phyloP scores from a whole-genome alignment of 2,329 filamentous ascomycete species.

The Verticillium nonalfalfae region DNA sequence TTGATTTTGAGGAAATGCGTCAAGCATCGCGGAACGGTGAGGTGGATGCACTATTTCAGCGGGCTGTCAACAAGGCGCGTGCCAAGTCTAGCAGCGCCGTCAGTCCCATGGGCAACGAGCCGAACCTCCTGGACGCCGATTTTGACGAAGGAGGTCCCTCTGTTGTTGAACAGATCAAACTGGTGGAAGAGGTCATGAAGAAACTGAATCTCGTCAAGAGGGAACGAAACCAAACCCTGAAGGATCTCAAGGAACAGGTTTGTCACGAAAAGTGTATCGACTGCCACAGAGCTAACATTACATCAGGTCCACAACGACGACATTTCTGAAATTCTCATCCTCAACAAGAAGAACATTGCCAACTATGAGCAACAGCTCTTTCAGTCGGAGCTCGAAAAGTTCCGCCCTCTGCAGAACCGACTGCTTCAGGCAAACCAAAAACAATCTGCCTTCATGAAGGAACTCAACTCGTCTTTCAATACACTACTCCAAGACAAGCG shows the following conservation, averaged over 20 bases:
- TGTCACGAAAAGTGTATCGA: constrained; percentile 13
- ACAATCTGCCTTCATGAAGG: constrained; percentile 89
- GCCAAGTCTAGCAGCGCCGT: constrained; percentile 54
- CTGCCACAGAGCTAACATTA: constrained; percentile 13
- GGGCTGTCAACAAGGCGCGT: constrained; percentile 74
- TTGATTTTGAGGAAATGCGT: constrained; percentile 93
- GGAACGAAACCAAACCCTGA: constrained; percentile 85
- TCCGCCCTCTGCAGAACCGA: constrained; percentile 84
- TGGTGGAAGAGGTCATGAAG: constrained; percentile 84
- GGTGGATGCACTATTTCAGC: constrained; percentile 82
- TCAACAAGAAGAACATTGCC: constrained; percentile 95
- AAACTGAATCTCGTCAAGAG: constrained; percentile 89
- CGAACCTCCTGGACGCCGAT: constrained; percentile 84
- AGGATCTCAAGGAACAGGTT: constrained; percentile 97
- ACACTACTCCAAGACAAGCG: constrained; percentile 87
- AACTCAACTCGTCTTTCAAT: constrained; percentile 82
- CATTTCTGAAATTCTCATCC: constrained; percentile 91
- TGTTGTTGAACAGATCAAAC: constrained; percentile 82
- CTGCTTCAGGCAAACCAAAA: constrained; percentile 93
- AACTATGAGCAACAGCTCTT: constrained; percentile 91
- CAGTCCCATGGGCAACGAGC: constrained; percentile 59
- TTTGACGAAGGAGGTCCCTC: constrained; percentile 75
- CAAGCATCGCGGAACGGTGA: constrained; percentile 80
- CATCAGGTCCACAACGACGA: constrained; percentile 86
- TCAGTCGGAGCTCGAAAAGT: constrained; percentile 95